Base-by-base conservation (phyloP, 371 early-diverging fungal genomes). In the Syncephalastrum monosporum region DNA sequence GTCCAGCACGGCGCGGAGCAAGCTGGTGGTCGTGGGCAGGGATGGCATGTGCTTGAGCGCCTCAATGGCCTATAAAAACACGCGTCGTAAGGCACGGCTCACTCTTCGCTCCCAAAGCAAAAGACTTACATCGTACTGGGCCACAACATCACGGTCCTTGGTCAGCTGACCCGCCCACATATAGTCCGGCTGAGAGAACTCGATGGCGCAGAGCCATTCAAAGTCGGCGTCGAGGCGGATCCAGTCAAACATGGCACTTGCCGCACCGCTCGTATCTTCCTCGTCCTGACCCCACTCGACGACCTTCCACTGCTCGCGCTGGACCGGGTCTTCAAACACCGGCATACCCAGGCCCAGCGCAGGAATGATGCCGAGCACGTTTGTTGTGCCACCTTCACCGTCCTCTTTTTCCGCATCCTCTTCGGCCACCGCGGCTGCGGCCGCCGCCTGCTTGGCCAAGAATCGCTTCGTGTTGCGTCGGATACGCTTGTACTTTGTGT, bases 161-260 rank as follows among this genome's bases (percentile, higher is more conserved):
- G 89, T 86, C 51, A 99, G 75, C 69, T 96, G 96, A 15, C 94
- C 91, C 12, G 91, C 91, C 94, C 96, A 97, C 97, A 98, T 98
- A 61, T 90, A 94, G 59, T 94, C 97, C 0, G 93, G 87, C 72
- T 98, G 99, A 54, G 91, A 88, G 56, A 97, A 93, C 13, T 84
- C 82, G 57, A 94, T 87, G 8, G 84, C 65, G 65, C 94, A 93
- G 8, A 98, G 65, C 98, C 96, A 95, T 60, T 96, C 96, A 60
- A 91, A 83, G 51, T 97, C 97, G 5, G 97, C 92, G 70, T 99
- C 99, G 57, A 98, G 72, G 8, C 98, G 87, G 66, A 99, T 92
- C 96, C 98, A 99, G 59, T 98, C 97, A 56, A 99, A 90, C 27
- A 95, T 92, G 0, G 83, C 82, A 60, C 84, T 79, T 27, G 88